phyloP scores from a whole-genome alignment of 106 monocot genomes.

The Allium cepa region DNA sequence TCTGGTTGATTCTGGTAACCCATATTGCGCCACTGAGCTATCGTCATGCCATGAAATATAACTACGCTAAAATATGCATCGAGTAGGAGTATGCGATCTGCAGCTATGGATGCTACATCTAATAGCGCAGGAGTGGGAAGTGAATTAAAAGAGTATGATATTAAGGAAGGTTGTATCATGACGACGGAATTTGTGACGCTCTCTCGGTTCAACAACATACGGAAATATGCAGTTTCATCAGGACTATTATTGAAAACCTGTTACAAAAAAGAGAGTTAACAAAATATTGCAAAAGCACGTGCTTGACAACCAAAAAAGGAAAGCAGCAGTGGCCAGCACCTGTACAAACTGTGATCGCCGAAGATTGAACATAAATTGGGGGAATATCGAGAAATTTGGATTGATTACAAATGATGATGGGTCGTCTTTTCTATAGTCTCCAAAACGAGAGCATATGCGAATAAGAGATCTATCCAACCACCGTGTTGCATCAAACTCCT shows the following conservation, averaged over 20 bases:
- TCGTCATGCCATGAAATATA: slow-evolving; percentile 93
- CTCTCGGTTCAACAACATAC: slow-evolving; percentile 92
- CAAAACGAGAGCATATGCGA: slow-evolving; percentile 89
- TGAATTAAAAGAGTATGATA: slow-evolving; percentile 81
- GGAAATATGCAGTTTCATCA: slow-evolving; percentile 98
- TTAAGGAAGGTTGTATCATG: slow-evolving; percentile 93
- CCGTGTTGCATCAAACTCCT: slow-evolving; percentile 96
- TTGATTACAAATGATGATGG: slow-evolving; percentile 84
- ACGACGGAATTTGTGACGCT: slow-evolving; percentile 83
- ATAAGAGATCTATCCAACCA: slow-evolving; percentile 95
- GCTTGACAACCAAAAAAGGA: not conserved
- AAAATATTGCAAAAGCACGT: not conserved
- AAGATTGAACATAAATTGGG: slow-evolving; percentile 99
- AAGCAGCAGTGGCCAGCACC: slow-evolving; percentile 20
- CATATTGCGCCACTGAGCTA: slow-evolving; percentile 99
- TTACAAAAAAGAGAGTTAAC: slow-evolving; percentile 7
- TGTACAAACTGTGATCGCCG: slow-evolving; percentile 95
- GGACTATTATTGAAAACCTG: slow-evolving; percentile 99
- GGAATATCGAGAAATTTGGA: slow-evolving; percentile 88
- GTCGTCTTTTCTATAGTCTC: slow-evolving; percentile 98
- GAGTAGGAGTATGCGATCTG: slow-evolving; percentile 86
- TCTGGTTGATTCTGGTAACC: slow-evolving; percentile 96
- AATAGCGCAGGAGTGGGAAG: slow-evolving; percentile 76
- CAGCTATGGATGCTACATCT: slow-evolving; percentile 83
- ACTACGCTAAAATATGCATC: slow-evolving; percentile 99